These are phyloP conservation scores for Pisolithus albus DNA, from an alignment of 768 basidiomycete genomes.

Conservation along the genomic window DNA sequence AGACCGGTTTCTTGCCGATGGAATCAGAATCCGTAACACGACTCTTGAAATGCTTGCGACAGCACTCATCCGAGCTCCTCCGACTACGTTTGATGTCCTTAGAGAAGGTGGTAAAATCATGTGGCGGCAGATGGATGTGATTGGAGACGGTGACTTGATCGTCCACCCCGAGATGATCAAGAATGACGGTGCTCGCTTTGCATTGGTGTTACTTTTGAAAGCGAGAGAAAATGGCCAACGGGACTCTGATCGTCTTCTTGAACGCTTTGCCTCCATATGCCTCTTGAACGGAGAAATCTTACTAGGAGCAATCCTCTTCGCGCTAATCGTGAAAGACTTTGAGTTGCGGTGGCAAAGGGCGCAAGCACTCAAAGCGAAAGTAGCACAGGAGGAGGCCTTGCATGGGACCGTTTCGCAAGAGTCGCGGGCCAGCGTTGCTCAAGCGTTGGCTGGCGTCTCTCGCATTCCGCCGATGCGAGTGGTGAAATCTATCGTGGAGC, in stretches of 20 bases:
- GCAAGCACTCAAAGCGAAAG: slow-evolving; percentile 18
- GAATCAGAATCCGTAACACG: slow-evolving; percentile 40
- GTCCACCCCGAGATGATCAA: slow-evolving; percentile 32
- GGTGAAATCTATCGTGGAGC: slow-evolving; percentile 26
- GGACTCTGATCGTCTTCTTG: slow-evolving; percentile 56
- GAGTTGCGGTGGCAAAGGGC: slow-evolving; percentile 34
- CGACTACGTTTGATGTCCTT: slow-evolving; percentile 16
- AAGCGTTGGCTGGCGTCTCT: neutral
- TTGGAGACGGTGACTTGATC: slow-evolving; percentile 15
- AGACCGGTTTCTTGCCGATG: slow-evolving; percentile 45
- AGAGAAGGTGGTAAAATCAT: slow-evolving; percentile 13
- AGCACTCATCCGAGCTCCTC: slow-evolving; percentile 16
- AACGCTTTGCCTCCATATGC: slow-evolving; percentile 52
- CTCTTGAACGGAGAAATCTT: slow-evolving; percentile 76
- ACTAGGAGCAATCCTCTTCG: slow-evolving; percentile 66
- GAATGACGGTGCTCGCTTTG: slow-evolving; percentile 40
- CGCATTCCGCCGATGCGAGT: slow-evolving; percentile 25
- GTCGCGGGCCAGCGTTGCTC: slow-evolving; percentile 16
- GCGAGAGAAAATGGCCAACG: slow-evolving; percentile 51
- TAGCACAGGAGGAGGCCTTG: slow-evolving; percentile 12
- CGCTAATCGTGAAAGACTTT: slow-evolving; percentile 56
- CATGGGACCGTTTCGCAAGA: slow-evolving; percentile 10
- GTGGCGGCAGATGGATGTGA: slow-evolving; percentile 9
- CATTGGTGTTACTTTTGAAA: slow-evolving; percentile 44
- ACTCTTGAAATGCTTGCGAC: slow-evolving; percentile 42